Evolutionary conservation across 208 protist species (phyloP).

Genomic region (Balamuthia mandrillaris): DNA sequence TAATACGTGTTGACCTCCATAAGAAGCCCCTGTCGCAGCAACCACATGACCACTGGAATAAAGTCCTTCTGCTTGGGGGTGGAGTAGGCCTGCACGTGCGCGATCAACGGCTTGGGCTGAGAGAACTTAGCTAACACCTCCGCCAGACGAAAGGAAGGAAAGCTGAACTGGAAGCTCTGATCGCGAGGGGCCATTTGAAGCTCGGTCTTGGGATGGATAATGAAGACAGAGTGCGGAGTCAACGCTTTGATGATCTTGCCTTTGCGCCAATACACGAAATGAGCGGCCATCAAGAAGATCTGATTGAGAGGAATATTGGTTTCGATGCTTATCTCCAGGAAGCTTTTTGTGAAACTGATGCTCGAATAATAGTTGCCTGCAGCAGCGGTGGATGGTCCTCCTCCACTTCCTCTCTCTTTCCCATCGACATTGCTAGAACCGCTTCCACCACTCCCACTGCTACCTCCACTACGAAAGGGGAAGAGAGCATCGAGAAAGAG

Average conservation of each 20-base stretch:
- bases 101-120: background rate
- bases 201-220: background rate
- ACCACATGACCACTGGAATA: constrained; percentile 3
- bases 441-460: no score
- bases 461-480: no score
- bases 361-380: no score
- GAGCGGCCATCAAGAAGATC: background rate
- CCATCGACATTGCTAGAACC: no score
- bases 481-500: background rate
- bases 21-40: background rate
- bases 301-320: background rate
- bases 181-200: background rate
- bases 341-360: background rate
- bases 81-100: background rate
- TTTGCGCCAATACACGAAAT: constrained; percentile 5
- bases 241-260: constrained; percentile 22
- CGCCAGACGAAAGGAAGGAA: background rate
- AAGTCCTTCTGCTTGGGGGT: constrained; percentile 6
- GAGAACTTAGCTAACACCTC: constrained; percentile 12
- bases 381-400: no score
- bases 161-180: constrained; percentile 9
- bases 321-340: background rate
- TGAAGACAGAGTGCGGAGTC: background rate
- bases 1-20: constrained; percentile 25
- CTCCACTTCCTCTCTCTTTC: no score